Base-by-base conservation (phyloP, 257 asterid species). In the Capsicum pubescens region DNA sequence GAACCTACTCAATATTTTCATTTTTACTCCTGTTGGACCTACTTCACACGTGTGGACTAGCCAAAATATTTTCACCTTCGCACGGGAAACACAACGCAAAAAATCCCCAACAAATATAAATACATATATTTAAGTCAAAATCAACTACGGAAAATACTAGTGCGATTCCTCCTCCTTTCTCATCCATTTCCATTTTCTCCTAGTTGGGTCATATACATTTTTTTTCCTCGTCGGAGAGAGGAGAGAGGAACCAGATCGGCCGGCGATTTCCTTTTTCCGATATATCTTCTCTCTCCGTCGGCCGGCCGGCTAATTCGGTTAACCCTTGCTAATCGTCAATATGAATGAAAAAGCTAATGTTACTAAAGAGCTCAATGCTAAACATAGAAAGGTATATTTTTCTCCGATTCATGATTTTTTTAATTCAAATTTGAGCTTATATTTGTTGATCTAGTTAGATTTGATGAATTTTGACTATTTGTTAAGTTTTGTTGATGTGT, bases 341-440 rank as follows among this genome's bases (percentile, higher is more conserved):
- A 96, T 96, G 99, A 96, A 96, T 58, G 93, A 90, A 93, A 96
- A 96, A 89, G 98, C 99, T 66, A 89, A 83, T 89, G 99, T 96
- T 60, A 90, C 98, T 88, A 96, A 94, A 84, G 99, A 96, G 94
- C 98, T 96, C 74, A 96, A 94, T 86, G 97, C 95, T 83, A 92
- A 85, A 90, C 99, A 96, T 82, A 87, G 98, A 74, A 96, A 96
- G 99, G 99, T 96, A 66, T 13, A 7, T 13, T 83, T 83, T 80
- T 5, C 13, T 83, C 44, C 42, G 46, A 1, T 57, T 87, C 26
- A 32, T 36, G 13, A 69, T 81, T 84, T 26, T 26, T 26, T 26
- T 26, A 26, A 26, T 26, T 26, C 32, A 26, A 26, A 26, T 26
- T 26, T 26, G 32, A 26, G 32, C 32, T 26, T 26, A 26, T 26